A percentile compares a stretch with the other conserved stretches of the same genome.
These are phyloP conservation scores for Pseudogymnoascus sp. DNA, from an alignment of 2,329 filamentous ascomycete species.

Conservation along the genomic window DNA sequence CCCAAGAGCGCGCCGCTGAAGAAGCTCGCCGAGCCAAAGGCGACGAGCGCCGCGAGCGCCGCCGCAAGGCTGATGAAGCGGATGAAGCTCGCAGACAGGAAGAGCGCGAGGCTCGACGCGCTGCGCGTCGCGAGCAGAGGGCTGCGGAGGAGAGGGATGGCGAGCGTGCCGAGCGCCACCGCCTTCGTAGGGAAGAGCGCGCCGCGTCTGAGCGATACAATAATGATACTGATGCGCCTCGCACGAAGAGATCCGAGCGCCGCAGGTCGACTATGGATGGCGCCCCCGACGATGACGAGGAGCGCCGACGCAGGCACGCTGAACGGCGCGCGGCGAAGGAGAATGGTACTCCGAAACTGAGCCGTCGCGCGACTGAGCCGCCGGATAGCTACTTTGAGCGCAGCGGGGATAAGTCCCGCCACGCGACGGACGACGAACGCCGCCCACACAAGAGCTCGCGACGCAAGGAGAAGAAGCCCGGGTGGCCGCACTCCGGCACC, in stretches of 20 bases:
- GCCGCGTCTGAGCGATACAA: slow-evolving; percentile 37
- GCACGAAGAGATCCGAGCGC: slow-evolving; percentile 36
- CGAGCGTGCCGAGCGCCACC: slow-evolving; percentile 42
- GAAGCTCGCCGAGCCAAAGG: slow-evolving; percentile 51
- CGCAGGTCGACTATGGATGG: slow-evolving; percentile 39
- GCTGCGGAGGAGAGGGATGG: slow-evolving; percentile 32
- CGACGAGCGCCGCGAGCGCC: slow-evolving; percentile 47
- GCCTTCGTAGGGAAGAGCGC: slow-evolving; percentile 38
- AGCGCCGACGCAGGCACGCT: slow-evolving; percentile 46
- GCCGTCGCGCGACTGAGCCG: slow-evolving; percentile 36
- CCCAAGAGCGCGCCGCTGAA: slow-evolving; percentile 39
- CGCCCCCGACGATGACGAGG: slow-evolving; percentile 42
- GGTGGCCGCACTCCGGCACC: slow-evolving; percentile 56
- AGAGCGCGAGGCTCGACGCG: slow-evolving; percentile 51
- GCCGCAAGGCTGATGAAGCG: slow-evolving; percentile 48
- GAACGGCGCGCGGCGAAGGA: slow-evolving; percentile 40
- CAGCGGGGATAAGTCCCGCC: slow-evolving; percentile 34
- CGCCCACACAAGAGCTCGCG: slow-evolving; percentile 22
- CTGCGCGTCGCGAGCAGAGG: slow-evolving; percentile 45
- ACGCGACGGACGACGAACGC: slow-evolving; percentile 18
- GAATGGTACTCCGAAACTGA: slow-evolving; percentile 29
- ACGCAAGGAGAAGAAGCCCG: slow-evolving; percentile 27
- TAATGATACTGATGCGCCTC: slow-evolving; percentile 39
- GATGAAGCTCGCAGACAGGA: slow-evolving; percentile 45
- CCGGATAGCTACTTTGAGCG: slow-evolving; percentile 40